Base-by-base conservation (phyloP, 306 rosid species). In the Glycyrrhiza uralensis region DNA sequence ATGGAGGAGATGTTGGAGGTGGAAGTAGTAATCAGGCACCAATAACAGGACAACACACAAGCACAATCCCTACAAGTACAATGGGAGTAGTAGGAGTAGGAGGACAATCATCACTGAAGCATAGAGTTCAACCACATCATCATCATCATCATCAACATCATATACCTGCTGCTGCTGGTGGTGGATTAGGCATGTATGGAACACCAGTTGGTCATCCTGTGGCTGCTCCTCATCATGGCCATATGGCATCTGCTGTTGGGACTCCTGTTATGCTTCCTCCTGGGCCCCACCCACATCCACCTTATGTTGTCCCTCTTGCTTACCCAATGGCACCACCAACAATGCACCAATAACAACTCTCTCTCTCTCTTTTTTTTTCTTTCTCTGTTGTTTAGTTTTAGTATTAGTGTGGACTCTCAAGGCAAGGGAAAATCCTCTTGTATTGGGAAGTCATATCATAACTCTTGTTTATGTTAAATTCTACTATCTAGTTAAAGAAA, bases 281-380 rank as follows among this genome's bases (percentile, higher is more conserved):
- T 63, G 88, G 76, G 8, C 76, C 83, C 2, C 90, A 81, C 7
- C 71, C 83, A 2, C 82, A 79, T 66, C 76, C 83, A 38, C 79
- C 95, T 63, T 91, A 89, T 76, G 90, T 81, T 63, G 80, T 91
- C 17, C 97, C 99, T 38, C 90, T 94, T 71, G 99, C 99, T 76
- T 91, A 94, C 64, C 97, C 99, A 15, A 83, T 91, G 96, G 89
- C 97, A 56, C 96, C 97, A 67, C 96, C 99, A 28, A 78, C 97
- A 74, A 86, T 91, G 99, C 99, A 91, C 83, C 91, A 89, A 73
- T 90, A 59, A 75, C 84, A 41, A 59, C 7, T 35, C 30, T n/a
- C n/a, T n/a, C 29, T 38, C 55, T 57, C 41, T 73, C 20, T 42
- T 42, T 20, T 8, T 18, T 49, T 46, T n/a, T n/a, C n/a, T n/a